These are phyloP conservation scores for Brettanomyces nanus DNA, from an alignment of 805 yeast genomes.

Conservation along the genomic window DNA sequence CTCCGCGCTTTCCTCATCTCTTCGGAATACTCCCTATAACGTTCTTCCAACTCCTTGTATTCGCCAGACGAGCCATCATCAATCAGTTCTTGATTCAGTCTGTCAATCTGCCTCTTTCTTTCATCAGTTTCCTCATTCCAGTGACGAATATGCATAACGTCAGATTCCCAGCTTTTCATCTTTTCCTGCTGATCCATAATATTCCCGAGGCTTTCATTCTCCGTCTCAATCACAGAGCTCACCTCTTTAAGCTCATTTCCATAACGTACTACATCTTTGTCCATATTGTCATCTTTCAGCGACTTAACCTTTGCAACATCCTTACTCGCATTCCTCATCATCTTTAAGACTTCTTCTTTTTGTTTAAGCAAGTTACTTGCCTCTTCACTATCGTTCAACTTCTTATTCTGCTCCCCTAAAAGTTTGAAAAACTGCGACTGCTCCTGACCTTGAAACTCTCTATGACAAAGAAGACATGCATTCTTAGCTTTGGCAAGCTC, in stretches of 20 bases:
- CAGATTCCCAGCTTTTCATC: slow-evolving; percentile 7
- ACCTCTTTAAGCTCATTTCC: slow-evolving; percentile 9
- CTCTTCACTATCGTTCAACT: slow-evolving; percentile 11
- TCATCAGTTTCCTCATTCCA: slow-evolving; percentile 8
- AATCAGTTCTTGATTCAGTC: slow-evolving; percentile 3
- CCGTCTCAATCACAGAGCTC: slow-evolving; percentile 19
- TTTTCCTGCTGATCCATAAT: slow-evolving; percentile 3
- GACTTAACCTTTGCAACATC: slow-evolving; percentile 26
- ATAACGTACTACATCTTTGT: not conserved
- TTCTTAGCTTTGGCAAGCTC: slow-evolving; percentile 48
- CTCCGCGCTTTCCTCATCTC: slow-evolving; percentile 35
- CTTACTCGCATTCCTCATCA: slow-evolving; percentile 20
- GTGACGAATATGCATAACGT: slow-evolving; percentile 4
- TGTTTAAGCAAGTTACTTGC: slow-evolving; percentile 16
- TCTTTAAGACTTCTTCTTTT: slow-evolving; percentile 22
- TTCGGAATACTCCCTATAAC: slow-evolving; percentile 29
- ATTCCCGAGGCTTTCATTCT: not conserved
- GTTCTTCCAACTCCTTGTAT: slow-evolving; percentile 38
- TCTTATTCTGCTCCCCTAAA: slow-evolving; percentile 17
- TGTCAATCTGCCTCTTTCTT: slow-evolving; percentile 5
- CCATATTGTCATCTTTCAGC: slow-evolving; percentile 14
- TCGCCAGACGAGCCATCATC: slow-evolving; percentile 24
- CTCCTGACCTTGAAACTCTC: slow-evolving; percentile 45
- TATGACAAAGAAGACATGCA: slow-evolving; percentile 64
- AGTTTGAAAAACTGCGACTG: slow-evolving; percentile 17